Conservation (phyloP, 148 eudicot species). For the Dianthus caryophyllus region DNA sequence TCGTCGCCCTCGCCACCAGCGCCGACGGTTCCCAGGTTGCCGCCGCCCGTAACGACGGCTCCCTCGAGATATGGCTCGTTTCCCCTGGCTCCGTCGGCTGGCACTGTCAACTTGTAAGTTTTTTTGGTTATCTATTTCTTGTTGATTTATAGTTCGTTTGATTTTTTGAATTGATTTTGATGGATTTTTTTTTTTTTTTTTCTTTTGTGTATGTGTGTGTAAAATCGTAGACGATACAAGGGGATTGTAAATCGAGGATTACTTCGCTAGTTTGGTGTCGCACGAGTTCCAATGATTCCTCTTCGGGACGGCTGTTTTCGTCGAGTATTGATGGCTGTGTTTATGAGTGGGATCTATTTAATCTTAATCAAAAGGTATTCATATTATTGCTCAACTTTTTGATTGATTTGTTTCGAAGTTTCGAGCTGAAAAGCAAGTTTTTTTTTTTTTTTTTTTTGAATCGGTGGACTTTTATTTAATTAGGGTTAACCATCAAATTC, state of each 20-base stretch:
- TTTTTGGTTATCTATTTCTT: background rate
- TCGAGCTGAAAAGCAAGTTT: too few species aligned
- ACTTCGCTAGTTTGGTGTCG: conserved; percentile 80
- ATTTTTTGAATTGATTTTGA: background rate
- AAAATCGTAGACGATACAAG: conserved; percentile 62
- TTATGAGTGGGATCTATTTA: conserved; percentile 84
- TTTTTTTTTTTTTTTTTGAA: too few species aligned
- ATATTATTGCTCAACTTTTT: too few species aligned
- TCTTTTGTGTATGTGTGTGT: background rate
- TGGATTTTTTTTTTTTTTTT: too few species aligned
- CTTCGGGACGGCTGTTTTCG: conserved; percentile 62
- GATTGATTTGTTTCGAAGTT: too few species aligned
- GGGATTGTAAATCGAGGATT: conserved; percentile 52
- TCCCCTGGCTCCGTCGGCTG: conserved; percentile 94
- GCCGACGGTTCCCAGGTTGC: conserved; percentile 74
- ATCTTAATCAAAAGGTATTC: too few species aligned
- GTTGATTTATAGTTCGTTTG: background rate
- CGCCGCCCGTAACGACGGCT: conserved; percentile 92
- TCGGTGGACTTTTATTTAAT: too few species aligned
- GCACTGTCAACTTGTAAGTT: conserved; percentile 86
- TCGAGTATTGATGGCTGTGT: conserved; percentile 82
- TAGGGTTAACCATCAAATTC: too few species aligned
- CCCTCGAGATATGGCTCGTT: conserved; percentile 94
- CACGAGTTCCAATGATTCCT: conserved; percentile 30
- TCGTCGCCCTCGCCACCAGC: conserved; percentile 78